Conservation (phyloP, 345 rosid genomes). For the Eucalyptus tenuipes region DNA sequence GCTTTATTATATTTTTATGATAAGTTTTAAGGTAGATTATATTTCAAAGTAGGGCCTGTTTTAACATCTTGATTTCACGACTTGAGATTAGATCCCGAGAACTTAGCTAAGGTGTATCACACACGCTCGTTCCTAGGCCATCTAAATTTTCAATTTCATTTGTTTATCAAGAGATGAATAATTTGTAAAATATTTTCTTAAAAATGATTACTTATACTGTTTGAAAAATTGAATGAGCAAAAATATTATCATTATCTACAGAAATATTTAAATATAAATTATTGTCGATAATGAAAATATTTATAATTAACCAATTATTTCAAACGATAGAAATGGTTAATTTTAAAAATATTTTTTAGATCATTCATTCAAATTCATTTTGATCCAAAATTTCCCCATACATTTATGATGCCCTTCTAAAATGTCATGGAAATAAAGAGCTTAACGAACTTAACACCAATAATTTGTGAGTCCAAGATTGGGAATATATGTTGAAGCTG, state of each 20-base stretch:
- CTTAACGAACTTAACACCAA: neutral
- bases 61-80: no score
- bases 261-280: neutral
- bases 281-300: neutral
- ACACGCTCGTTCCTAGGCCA: neutral
- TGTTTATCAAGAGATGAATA: accelerated
- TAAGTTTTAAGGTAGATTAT: no score
- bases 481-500: neutral
- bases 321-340: accelerated
- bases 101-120: accelerated
- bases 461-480: neutral
- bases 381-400: accelerated
- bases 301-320: neutral
- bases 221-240: neutral
- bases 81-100: neutral
- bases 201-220: accelerated
- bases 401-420: no score
- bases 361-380: no score
- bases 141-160: neutral
- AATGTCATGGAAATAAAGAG: neutral
- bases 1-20: accelerated
- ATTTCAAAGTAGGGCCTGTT: accelerated
- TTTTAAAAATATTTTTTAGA: neutral
- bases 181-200: accelerated
- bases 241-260: neutral